Evolutionary conservation across 495 filamentous ascomycete genomes (phyloP), one percentile per base, ranked within the genome.

Genomic region (Neurospora discreta): DNA sequence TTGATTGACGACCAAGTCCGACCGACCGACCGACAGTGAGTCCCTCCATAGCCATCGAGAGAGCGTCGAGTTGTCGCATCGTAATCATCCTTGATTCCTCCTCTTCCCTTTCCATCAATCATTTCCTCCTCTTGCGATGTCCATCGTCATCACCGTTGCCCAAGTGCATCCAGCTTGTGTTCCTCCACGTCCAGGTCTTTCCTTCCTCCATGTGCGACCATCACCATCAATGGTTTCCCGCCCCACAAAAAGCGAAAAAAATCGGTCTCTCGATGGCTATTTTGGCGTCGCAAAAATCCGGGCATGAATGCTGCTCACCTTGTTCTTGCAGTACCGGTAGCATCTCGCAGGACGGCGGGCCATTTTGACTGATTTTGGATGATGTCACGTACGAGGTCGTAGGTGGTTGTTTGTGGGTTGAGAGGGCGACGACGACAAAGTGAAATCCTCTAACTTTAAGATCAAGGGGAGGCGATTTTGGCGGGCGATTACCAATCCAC

Each of bases 281-380:
- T 43, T 68, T 30, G 41, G 26, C 46, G 68, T 26, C n/a, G n/a
- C 70, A 72, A 70, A 70, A 68, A 42, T 60, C 73, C 68, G 72
- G 70, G 36, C 26, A 74, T 44, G 26, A 73, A 76, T 72, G 72
- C 26, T 44, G 88, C 90, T 85, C 83, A 95, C 93, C 95, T 97
- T 97, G 91, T 98, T 98, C 93, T 98, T 98, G 93, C 95, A 99
- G 90, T 99, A 99, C 84, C 95, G 94, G 90, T 99, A 99, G 87
- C 95, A 99, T 87, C 96, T 89, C 77, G 95, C 95, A 78, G 95
- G 95, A 88, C 95, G 92, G 83, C 95, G 92, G 81, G 95, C 95
- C 95, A 99, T 99, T 85, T 89, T 92, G 90, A 90, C 84, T 85
- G 86, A 79, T 82, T 89, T 72, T 71, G 82, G 82, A 73, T 82